These are phyloP conservation scores for Lentinula sp. DNA, from an alignment of 768 basidiomycete species.

Conservation along the genomic window DNA sequence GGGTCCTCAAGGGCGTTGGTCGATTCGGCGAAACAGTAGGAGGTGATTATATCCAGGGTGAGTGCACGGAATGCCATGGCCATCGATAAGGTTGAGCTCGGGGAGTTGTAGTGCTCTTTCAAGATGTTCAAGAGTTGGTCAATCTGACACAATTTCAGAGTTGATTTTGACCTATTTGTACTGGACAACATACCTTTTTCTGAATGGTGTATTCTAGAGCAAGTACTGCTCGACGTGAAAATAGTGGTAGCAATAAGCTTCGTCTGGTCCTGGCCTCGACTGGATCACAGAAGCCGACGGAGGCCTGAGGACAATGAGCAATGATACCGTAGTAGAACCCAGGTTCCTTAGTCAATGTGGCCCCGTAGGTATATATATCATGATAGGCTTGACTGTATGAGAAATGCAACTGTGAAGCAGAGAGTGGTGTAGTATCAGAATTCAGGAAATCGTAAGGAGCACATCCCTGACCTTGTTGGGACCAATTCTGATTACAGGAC, in stretches of 20 bases:
- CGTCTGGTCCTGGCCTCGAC: slow-evolving; percentile 24
- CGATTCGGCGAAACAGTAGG: slow-evolving; percentile 31
- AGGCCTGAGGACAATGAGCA: slow-evolving; percentile 27
- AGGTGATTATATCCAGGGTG: slow-evolving; percentile 36
- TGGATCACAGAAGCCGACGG: slow-evolving; percentile 29
- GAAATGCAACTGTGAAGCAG: slow-evolving; percentile 29
- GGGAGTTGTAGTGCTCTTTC: slow-evolving; percentile 4
- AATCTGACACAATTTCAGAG: slow-evolving; percentile 16
- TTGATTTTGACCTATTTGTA: background rate
- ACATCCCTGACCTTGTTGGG: slow-evolving; percentile 27
- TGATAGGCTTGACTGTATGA: slow-evolving; percentile 25
- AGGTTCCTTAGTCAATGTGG: slow-evolving; percentile 32
- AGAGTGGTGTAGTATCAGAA: background rate
- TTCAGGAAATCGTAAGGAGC: background rate
- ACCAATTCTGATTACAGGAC: slow-evolving; percentile 31
- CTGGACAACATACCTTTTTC: background rate
- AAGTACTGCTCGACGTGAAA: slow-evolving; percentile 31
- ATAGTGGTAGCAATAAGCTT: slow-evolving; percentile 26
- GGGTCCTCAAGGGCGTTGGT: slow-evolving; percentile 23
- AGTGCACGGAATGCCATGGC: slow-evolving; percentile 35
- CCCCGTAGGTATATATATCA: slow-evolving; percentile 27
- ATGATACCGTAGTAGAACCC: slow-evolving; percentile 23
- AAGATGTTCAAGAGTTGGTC: slow-evolving; percentile 21
- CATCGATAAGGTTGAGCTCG: slow-evolving; percentile 22
- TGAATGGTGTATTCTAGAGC: slow-evolving; percentile 9